Base-by-base conservation (phyloP, 2,329 filamentous ascomycete species). In the Aquanectria penicillioides region DNA sequence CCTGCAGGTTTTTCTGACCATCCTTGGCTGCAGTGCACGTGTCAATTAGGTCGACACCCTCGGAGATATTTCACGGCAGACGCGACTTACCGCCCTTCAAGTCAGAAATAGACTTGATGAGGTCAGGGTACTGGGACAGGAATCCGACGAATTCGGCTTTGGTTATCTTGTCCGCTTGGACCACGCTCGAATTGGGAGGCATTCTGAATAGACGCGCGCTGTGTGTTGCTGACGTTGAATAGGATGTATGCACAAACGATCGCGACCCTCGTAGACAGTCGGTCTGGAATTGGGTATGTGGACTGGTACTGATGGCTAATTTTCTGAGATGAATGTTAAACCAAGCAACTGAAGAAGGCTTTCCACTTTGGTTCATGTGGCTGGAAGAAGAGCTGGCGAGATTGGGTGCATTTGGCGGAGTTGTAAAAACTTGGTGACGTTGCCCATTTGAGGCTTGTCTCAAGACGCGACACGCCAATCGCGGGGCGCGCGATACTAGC, bases 1-100 rank as follows among this genome's bases (percentile, higher is more conserved):
- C 79, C 23, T 77, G 68, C 6, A 91, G 78, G 2, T 81, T 78
- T 68, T 77, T 79, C 59, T 84, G 80, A 26, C 81, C 81, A 3
- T 73, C 59, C 63, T 85, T 86, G 62, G 72, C 81, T 83, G 13
- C 37, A 9, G 33, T 22, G 6, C 12, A 5, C 23, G 18, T 25
- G 29, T 69, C 52, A 67, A 44, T 23, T 9, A 40, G 22, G 18
- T 11, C 23, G 26, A 36, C 10, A 26, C n/a, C n/a, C n/a, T n/a
- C n/a, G n/a, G n/a, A n/a, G n/a, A n/a, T n/a, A n/a, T n/a, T 7
- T 15, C 23, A 50, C 22, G 5, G 13, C 28, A 20, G 25, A 13
- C 22, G 31, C 8, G 17, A 69, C 75, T 57, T 70, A 84, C 82
- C 71, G 44, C 73, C 68, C 70, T 83, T 86, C 25, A 74, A 70